These are phyloP conservation scores for Phytophthora sp. DNA, from an alignment of 352 stramenopile genomes.

Conservation along the genomic window DNA sequence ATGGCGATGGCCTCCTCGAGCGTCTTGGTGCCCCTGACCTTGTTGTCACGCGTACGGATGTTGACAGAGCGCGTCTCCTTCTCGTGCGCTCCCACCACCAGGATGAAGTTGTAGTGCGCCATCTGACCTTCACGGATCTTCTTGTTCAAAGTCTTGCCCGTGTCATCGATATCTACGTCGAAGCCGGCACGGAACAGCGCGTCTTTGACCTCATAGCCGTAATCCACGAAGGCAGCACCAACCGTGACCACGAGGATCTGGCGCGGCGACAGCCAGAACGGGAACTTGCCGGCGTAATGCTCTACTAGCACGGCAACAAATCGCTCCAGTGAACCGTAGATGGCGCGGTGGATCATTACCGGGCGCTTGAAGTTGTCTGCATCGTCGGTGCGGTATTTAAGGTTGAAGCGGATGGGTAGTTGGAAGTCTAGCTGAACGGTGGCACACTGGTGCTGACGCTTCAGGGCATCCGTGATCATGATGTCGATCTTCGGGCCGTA, in stretches of 20 bases:
- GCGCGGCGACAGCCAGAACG: slow-evolving; percentile 97
- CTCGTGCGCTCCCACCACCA: slow-evolving; percentile 96
- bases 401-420: slow-evolving; percentile 98
- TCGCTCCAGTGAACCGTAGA: slow-evolving; percentile 97
- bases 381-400: slow-evolving; percentile 90
- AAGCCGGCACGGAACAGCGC: slow-evolving; percentile 94
- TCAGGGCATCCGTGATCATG: slow-evolving; percentile 96
- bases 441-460: slow-evolving; percentile 97
- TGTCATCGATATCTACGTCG: slow-evolving; percentile 96
- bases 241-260: slow-evolving; percentile 97
- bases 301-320: slow-evolving; percentile 98
- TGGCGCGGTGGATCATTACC: slow-evolving; percentile 98
- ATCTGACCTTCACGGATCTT: slow-evolving; percentile 97
- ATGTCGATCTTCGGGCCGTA: slow-evolving; percentile 99
- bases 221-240: slow-evolving; percentile 93
- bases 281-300: slow-evolving; percentile 98
- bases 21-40: slow-evolving; percentile 94
- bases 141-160: slow-evolving; percentile 97
- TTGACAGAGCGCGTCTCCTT: slow-evolving; percentile 91
- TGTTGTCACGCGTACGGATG: slow-evolving; percentile 95
- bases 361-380: slow-evolving; percentile 87
- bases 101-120: slow-evolving; percentile 98
- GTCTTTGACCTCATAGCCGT: slow-evolving; percentile 93
- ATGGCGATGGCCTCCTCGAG: slow-evolving; percentile 94
- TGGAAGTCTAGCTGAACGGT: slow-evolving; percentile 99